Conservation (phyloP, 2,329 filamentous ascomycete species). For the Calycina marina region DNA sequence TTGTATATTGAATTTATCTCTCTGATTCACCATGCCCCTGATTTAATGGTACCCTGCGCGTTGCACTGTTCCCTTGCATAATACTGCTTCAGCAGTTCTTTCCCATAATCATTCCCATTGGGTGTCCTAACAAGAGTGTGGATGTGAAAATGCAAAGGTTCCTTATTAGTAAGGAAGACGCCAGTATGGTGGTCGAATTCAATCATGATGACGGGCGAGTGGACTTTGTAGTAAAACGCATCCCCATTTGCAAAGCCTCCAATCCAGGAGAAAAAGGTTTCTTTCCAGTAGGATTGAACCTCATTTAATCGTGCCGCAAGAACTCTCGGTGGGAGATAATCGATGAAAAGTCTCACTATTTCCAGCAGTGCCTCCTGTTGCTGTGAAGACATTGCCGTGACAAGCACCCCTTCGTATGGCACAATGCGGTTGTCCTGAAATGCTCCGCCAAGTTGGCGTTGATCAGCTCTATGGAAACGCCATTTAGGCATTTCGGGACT, state of each 20-base stretch:
- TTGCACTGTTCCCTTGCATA: too few species aligned
- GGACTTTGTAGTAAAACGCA: conserved; percentile 64
- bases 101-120: conserved; percentile 63
- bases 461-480: conserved; percentile 69
- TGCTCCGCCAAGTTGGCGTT: conserved; percentile 63
- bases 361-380: conserved; percentile 40
- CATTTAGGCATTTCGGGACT: conserved; percentile 36
- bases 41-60: too few species aligned
- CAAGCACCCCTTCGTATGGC: conserved; percentile 45
- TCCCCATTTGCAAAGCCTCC: conserved; percentile 52
- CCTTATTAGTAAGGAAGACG: conserved; percentile 58
- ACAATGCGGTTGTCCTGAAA: conserved; percentile 67
- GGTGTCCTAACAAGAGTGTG: conserved; percentile 60
- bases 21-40: too few species aligned
- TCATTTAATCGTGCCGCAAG: conserved; percentile 39
- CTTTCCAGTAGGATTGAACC: conserved; percentile 39
- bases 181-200: conserved; percentile 74
- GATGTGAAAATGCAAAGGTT: conserved; percentile 66
- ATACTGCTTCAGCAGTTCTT: not conserved
- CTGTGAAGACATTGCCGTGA: conserved; percentile 29
- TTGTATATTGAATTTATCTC: too few species aligned
- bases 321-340: conserved; percentile 48
- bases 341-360: conserved; percentile 49
- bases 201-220: conserved; percentile 58
- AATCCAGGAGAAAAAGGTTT: conserved; percentile 73